These are phyloP conservation scores for Fusarium humuli DNA, from an alignment of 2,329 filamentous ascomycete species.

Conservation along the genomic window DNA sequence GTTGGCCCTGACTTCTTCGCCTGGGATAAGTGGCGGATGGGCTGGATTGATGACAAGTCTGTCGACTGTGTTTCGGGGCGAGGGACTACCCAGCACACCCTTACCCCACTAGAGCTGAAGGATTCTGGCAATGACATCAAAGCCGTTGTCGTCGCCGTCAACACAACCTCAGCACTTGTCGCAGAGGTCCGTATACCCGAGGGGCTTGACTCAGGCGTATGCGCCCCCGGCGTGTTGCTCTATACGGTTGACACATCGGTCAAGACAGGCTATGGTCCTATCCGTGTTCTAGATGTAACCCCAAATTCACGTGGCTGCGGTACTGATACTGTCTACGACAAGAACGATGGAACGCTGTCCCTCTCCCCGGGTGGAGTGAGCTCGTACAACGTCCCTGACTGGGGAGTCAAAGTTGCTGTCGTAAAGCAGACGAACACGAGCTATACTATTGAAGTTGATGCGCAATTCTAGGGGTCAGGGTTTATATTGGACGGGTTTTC, in stretches of 20 bases:
- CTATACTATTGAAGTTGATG: background rate
- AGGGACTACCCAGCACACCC: conserved; percentile 46
- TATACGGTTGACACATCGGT: conserved; percentile 50
- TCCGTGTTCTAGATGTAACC: conserved; percentile 50
- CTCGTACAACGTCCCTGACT: conserved; percentile 18
- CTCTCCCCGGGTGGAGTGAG: background rate
- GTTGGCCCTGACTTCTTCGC: conserved; percentile 53
- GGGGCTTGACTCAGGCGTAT: conserved; percentile 45
- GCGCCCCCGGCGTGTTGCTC: conserved; percentile 51
- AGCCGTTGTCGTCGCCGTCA: conserved; percentile 27
- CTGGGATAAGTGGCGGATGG: conserved; percentile 55
- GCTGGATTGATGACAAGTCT: conserved; percentile 51
- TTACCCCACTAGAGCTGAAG: conserved; percentile 17
- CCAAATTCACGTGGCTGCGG: conserved; percentile 46
- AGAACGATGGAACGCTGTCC: conserved; percentile 51
- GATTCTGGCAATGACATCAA: conserved; percentile 6
- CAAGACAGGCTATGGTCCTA: conserved; percentile 47
- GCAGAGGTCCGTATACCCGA: conserved; percentile 48
- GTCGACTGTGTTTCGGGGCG: conserved; percentile 49
- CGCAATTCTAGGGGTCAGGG: background rate
- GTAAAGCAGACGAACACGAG: background rate
- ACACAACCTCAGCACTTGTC: conserved; percentile 44
- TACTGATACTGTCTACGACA: conserved; percentile 31
- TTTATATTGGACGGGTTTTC: no score
- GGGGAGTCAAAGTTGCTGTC: conserved; percentile 30